Conservation (phyloP, 2,329 filamentous ascomycete species). For the Cercospora zeae-maydis region DNA sequence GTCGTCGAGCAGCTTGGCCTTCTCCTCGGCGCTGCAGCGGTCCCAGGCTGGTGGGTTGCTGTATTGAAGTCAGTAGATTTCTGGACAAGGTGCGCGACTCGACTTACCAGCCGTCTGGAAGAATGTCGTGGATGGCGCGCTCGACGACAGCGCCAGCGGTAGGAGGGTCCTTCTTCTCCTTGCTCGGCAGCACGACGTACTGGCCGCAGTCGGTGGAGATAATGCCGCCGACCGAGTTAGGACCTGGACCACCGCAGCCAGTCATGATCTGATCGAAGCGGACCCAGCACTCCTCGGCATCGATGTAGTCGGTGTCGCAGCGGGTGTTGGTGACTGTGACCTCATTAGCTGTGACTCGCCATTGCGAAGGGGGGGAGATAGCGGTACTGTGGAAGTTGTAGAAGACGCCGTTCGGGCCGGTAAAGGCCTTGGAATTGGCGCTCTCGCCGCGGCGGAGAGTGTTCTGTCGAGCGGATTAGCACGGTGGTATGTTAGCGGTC, state of each 20-base stretch:
- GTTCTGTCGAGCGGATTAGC: not conserved
- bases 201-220: slow-evolving; percentile 4
- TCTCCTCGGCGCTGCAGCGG: slow-evolving; percentile 8
- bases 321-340: not conserved
- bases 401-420: not conserved
- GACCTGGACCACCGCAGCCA: not conserved
- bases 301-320: not conserved
- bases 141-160: not conserved
- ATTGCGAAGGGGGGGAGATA: not conserved
- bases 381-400: not conserved
- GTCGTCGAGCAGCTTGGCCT: slow-evolving; percentile 1
- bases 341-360: not conserved
- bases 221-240: not conserved
- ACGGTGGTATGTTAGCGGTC: not conserved
- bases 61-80: not conserved
- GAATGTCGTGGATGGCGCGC: not conserved
- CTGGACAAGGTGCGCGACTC: not conserved
- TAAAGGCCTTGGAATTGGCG: not conserved
- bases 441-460: not conserved
- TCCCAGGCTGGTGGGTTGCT: slow-evolving; percentile 13
- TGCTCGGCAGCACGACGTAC: not conserved
- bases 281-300: not conserved
- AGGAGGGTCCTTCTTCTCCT: not conserved
- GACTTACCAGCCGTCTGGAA: not conserved
- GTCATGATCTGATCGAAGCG: not conserved